phyloP scores from a whole-genome alignment of 352 stramenopile genomes.

The Phytophthora podocarpi region DNA sequence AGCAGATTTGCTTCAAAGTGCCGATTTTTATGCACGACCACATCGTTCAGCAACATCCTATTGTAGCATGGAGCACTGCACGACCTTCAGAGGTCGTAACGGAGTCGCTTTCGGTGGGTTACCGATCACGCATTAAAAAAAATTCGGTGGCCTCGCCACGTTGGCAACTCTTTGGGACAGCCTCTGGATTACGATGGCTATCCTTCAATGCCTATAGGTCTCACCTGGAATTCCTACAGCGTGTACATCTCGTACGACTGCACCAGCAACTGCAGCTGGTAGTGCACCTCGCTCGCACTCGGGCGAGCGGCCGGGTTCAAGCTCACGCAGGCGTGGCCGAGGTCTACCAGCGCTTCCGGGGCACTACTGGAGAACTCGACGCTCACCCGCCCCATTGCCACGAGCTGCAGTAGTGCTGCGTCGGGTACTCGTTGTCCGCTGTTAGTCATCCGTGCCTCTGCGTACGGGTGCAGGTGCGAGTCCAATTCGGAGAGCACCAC shows the following conservation, averaged over 20 bases:
- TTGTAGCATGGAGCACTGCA: conserved; percentile 9
- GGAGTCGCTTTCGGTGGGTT: conserved; percentile 17
- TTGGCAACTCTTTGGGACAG: conserved; percentile 13
- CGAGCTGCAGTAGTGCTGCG: conserved; percentile 30
- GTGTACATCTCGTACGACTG: conserved; percentile 29
- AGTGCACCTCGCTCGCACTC: conserved; percentile 31
- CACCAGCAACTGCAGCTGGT: conserved; percentile 28
- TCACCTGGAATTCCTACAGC: conserved; percentile 16
- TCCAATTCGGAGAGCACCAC: conserved; percentile 46
- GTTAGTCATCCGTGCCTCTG: conserved; percentile 16
- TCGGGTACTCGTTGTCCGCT: conserved; percentile 17
- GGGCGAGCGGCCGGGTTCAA: conserved; percentile 24
- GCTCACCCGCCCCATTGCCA: conserved; percentile 19
- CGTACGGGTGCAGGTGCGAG: conserved; percentile 31
- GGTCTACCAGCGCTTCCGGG: conserved; percentile 7
- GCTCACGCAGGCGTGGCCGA: conserved; percentile 27
- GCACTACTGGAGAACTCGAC: conserved; percentile 29
- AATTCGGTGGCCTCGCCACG: conserved; percentile 13
- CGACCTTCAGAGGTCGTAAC: neutral
- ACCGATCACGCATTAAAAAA: conserved; percentile 1
- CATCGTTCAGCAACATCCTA: conserved; percentile 18
- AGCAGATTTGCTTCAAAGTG: conserved; percentile 18
- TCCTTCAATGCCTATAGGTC: neutral
- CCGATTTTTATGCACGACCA: conserved; percentile 26
- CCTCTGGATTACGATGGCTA: conserved; percentile 3